phyloP scores from a whole-genome alignment of 805 yeast genomes.

The Metschnikowia aberdeeniae region DNA sequence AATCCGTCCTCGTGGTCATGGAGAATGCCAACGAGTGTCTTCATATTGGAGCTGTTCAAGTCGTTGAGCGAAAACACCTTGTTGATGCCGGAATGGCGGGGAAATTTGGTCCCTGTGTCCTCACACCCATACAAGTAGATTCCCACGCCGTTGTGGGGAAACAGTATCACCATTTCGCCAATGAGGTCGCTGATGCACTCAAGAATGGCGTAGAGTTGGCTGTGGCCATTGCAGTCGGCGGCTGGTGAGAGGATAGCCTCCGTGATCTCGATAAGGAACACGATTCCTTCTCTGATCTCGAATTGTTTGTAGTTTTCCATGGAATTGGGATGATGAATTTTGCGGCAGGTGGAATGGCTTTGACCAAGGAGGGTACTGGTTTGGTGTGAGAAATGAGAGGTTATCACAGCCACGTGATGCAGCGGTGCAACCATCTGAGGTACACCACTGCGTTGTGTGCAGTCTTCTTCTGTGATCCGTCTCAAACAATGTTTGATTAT shows the following conservation, averaged over 20 bases:
- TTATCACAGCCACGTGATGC: too few species aligned
- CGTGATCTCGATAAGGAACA: conserved; percentile 60
- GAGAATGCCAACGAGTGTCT: conserved; percentile 46
- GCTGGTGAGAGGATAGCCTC: conserved; percentile 39
- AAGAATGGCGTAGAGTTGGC: conserved; percentile 51
- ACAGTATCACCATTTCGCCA: conserved; percentile 58
- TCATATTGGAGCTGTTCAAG: conserved; percentile 56
- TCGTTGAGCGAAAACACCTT: conserved; percentile 51
- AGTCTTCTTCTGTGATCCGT: too few species aligned
- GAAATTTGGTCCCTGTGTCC: conserved; percentile 24
- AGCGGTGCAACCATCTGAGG: too few species aligned
- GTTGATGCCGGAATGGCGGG: conserved; percentile 39
- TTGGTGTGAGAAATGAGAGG: too few species aligned
- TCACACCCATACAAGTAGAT: conserved; percentile 56
- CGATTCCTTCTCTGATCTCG: conserved; percentile 59
- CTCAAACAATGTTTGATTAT: too few species aligned
- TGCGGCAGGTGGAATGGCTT: too few species aligned
- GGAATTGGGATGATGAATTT: not conserved
- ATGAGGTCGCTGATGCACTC: conserved; percentile 58
- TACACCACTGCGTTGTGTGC: too few species aligned
- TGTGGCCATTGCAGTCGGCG: conserved; percentile 31
- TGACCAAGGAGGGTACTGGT: too few species aligned
- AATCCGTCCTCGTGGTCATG: conserved; percentile 35
- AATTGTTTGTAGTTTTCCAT: conserved; percentile 30
- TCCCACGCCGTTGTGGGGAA: conserved; percentile 73